Conservation (phyloP, 768 basidiomycete species). For the Galerina marginata region DNA sequence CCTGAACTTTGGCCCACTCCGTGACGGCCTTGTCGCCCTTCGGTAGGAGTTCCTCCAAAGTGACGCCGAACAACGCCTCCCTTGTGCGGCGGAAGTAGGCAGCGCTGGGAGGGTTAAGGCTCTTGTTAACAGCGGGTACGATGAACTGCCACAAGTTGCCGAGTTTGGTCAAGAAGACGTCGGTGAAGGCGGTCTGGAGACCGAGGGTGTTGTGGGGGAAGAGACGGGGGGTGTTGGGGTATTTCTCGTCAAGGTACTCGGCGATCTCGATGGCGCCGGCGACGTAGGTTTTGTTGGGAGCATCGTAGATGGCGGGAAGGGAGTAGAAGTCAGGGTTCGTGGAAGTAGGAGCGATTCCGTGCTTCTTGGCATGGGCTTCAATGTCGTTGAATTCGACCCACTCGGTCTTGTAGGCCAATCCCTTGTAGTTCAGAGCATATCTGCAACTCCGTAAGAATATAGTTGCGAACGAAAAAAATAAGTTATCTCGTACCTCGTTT, state of each 20-base stretch:
- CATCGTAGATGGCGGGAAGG: slow-evolving; percentile 54
- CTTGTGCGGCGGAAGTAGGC: slow-evolving; percentile 20
- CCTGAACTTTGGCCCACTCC: slow-evolving; percentile 15
- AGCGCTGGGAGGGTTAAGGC: slow-evolving; percentile 12
- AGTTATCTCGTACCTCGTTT: slow-evolving; percentile 28
- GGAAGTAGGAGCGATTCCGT: slow-evolving; percentile 41
- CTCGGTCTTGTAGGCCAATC: slow-evolving; percentile 36
- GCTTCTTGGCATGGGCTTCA: slow-evolving; percentile 32
- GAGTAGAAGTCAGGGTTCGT: slow-evolving; percentile 42
- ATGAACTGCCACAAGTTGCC: slow-evolving; percentile 8
- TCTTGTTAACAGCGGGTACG: slow-evolving; percentile 5
- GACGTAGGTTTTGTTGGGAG: slow-evolving; percentile 38
- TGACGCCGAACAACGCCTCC: slow-evolving; percentile 13
- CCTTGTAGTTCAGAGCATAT: slow-evolving; percentile 31
- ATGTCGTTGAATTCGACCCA: slow-evolving; percentile 58
- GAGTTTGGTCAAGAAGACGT: neutral
- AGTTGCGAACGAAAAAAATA: neutral
- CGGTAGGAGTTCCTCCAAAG: slow-evolving; percentile 16
- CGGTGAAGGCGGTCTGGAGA: slow-evolving; percentile 15
- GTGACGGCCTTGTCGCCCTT: slow-evolving; percentile 11
- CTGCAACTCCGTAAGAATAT: neutral
- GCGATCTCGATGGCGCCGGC: slow-evolving; percentile 51
- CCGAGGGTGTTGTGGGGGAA: slow-evolving; percentile 18
- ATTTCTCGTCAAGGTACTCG: slow-evolving; percentile 52
- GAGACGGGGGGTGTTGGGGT: slow-evolving; percentile 36